Evolutionary conservation across 345 rosid species (phyloP), one percentile per base, ranked within the genome.

Genomic region (Eucalyptus caleyi): DNA sequence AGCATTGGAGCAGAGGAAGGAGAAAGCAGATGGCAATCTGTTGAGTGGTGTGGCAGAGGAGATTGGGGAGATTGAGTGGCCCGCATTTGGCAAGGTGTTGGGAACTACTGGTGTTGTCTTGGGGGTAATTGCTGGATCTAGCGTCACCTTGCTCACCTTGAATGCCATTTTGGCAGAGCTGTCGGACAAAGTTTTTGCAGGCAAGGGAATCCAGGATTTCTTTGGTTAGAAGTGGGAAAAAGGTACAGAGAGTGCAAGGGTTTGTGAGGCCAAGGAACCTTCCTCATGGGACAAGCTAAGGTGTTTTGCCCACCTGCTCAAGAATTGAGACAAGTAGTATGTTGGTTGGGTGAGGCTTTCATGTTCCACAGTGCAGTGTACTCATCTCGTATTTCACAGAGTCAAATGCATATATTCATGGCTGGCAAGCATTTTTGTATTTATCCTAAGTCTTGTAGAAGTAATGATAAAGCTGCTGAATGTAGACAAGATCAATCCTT

Each of bases 31-130:
- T 42, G 94, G 89, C 85, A 92, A 93, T 88, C 89, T 96, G 13
- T 54, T 88, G 90, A 93, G 96, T 88, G 98, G 99, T 40, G 99
- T 98, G 15, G 96, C 90, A 69, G 99, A 95, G 92, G 99, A 98
- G 95, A 92, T 96, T 24, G 91, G 89, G 89, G 96, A 97, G 94
- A 98, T 97, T 24, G 99, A 98, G 91, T 97, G 99, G 99, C 99
- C 98, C 6, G 94, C 94, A 81, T 96, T 98, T 91, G 97, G 95
- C 60, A 96, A 95, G 92, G 98, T 97, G 6, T 50, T 98, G 89
- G 98, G 98, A 9, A 96, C 94, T 3, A 98, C 99, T 8, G 96
- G 99, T 10, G 97, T 97, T 9, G 99, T 97, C 89, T 94, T 98
- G 30, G 99, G 97, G 8, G 97, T 98, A 3, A 97, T 98, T 47